Percentiles rank a stretch among this genome's conserved stretches.
Conservation (phyloP, 306 rosid species). For the apple (Malus domestica) region DNA sequence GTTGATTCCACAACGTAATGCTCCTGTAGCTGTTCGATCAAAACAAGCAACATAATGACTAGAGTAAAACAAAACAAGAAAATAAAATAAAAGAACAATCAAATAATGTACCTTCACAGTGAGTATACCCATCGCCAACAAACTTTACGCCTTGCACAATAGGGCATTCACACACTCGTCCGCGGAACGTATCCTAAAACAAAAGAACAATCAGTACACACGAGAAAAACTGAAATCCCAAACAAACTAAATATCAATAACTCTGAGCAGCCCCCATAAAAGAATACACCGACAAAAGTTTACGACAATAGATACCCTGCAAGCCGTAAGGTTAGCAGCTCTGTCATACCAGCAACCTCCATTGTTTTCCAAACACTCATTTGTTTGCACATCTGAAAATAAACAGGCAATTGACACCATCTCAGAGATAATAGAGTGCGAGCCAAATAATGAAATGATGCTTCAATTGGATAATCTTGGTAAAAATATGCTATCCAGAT, state of each 20-base stretch:
- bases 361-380: constrained; percentile 83
- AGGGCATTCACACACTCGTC: constrained; percentile 97
- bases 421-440: constrained; percentile 10
- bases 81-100: not conserved
- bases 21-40: constrained; percentile 63
- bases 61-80: not conserved
- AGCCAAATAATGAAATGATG: not conserved
- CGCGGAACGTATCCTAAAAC: constrained; percentile 79
- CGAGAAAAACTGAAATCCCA: not conserved
- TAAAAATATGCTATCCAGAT: not conserved
- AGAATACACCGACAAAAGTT: constrained; percentile 1
- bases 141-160: constrained; percentile 71
- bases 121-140: constrained; percentile 83
- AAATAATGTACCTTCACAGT: constrained; percentile 67
- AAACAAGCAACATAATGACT: not conserved
- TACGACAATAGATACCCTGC: constrained; percentile 62
- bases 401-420: constrained; percentile 13
- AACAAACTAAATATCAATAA: not conserved
- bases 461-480: not conserved
- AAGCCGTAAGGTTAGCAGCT: constrained; percentile 67
- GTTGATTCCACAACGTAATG: constrained; percentile 66
- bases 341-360: constrained; percentile 93
- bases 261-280: not conserved
- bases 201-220: constrained; percentile 13
- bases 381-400: constrained; percentile 69